Base-by-base conservation (phyloP, 208 protist species). In the Trypanosoma scelopori region DNA sequence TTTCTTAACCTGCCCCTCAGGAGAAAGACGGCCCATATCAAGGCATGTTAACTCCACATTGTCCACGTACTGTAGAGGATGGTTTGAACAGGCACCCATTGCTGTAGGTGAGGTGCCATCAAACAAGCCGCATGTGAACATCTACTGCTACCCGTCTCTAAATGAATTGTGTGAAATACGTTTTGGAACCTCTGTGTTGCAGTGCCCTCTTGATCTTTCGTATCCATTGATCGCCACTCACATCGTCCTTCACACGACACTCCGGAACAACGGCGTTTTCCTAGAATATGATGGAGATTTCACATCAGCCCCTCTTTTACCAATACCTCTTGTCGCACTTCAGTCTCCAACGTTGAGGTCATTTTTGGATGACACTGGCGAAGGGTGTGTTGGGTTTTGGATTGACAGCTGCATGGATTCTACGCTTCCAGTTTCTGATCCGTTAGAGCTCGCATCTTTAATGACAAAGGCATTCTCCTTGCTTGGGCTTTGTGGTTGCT, bases 201-300 rank as follows among this genome's bases (percentile, higher is more conserved):
- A 95, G 49, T 92, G 89, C 42, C 89, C 89, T 27, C 53, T 89
- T 6, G 86, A 91, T 69, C 46, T 93, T 47, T 91, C 85, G 13
- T 92, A 92, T 65, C 84, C 89, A 15, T 55, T 92, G 16, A 67
- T 95, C 32, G 50, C 86, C 5, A 73, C 74, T 1, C 84, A 89
- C 39, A 86, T 74, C n/a, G 63, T 82, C 23, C 65, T 95, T 11
- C 84, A 95, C 76, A 92, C 88, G 66, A 76, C 82, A 4, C 50
- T 91, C 18, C 76, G 88, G 65, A 95, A 95, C 47, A 85, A 85
- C 59, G 82, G 74, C 45, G 71, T 92, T n/a, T 85, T 95, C 69
- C 58, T 87, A 45, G 85, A 92, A 43, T 77, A 50, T 48, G 41
- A 39, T 69, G 16, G 39, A 32, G 11, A 64, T 51, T 25, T 46